A percentile compares a stretch with the other conserved stretches of the same genome.
Evolutionary conservation across 345 rosid genomes (phyloP).

Genomic region (Salix dunnii): DNA sequence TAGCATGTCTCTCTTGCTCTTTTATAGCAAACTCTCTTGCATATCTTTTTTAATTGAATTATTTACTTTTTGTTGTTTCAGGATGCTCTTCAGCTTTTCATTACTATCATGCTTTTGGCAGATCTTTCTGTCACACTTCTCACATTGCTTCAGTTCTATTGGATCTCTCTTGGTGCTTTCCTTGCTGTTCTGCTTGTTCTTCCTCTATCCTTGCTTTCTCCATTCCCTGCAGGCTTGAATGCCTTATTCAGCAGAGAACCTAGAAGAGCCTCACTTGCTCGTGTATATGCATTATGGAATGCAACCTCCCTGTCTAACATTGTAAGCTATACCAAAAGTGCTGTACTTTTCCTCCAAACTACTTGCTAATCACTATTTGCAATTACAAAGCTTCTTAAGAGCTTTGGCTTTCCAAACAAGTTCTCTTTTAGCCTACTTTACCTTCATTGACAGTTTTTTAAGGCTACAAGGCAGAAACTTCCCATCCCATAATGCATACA

Average conservation of each 20-base stretch:
- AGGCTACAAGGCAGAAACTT: not conserved
- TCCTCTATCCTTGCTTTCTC: constrained; percentile 85
- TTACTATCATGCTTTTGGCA: constrained; percentile 75
- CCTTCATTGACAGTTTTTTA: not conserved
- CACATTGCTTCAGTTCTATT: constrained; percentile 78
- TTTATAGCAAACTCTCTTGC: not conserved
- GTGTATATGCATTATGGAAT: constrained; percentile 87
- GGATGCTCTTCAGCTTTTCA: constrained; percentile 74
- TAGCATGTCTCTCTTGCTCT: not conserved
- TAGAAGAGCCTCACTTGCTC: constrained; percentile 85
- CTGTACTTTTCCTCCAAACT: not conserved
- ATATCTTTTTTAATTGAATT: constrained; percentile 1
- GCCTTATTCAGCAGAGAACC: constrained; percentile 93
- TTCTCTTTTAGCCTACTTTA: not conserved
- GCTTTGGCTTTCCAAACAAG: not conserved
- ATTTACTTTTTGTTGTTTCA: constrained; percentile 42
- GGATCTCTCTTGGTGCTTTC: constrained; percentile 85
- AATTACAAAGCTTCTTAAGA: not conserved
- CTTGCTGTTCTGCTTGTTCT: constrained; percentile 84
- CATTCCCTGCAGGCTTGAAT: constrained; percentile 92
- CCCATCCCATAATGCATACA: not conserved
- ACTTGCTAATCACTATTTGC: not conserved
- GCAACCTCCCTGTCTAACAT: constrained; percentile 79
- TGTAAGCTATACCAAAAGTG: constrained; percentile 46
- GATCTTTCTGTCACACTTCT: constrained; percentile 86